phyloP scores from a whole-genome alignment of 495 filamentous ascomycete genomes.

The Hypoxylon intermedium region DNA sequence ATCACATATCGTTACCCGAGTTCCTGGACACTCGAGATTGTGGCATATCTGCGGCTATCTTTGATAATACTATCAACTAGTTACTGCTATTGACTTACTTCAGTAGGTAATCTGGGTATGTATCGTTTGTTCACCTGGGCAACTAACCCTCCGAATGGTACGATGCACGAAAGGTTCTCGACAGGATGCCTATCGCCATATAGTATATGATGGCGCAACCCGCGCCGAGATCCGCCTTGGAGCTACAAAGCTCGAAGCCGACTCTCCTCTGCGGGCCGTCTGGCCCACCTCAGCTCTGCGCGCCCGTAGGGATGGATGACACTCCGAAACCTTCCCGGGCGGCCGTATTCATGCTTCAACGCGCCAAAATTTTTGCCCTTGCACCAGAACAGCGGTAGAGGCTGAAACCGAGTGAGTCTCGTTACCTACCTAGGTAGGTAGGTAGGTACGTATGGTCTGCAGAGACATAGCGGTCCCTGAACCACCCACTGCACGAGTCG shows the following conservation, averaged over 20 bases:
- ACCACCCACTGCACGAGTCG: conserved; percentile 13
- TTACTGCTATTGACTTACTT: conserved; percentile 3
- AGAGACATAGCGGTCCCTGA: too few relatives aligned
- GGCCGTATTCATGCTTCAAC: conserved; percentile 8
- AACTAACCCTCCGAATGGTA: not conserved
- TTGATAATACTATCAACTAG: not conserved
- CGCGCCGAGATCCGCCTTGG: conserved; percentile 31
- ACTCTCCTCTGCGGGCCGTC: conserved; percentile 36
- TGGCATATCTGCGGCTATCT: conserved; percentile 13
- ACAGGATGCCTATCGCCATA: not conserved
- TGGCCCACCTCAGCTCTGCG: conserved; percentile 29
- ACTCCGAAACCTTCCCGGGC: conserved; percentile 2
- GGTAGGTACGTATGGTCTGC: too few relatives aligned
- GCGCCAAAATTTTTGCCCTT: not conserved
- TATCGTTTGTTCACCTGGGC: not conserved
- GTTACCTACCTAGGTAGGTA: not conserved
- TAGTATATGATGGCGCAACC: conserved; percentile 22
- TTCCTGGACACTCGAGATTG: conserved; percentile 26
- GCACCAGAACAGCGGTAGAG: not conserved
- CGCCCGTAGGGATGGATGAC: not conserved
- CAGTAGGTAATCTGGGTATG: not conserved
- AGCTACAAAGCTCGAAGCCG: conserved; percentile 16
- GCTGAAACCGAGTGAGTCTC: conserved; percentile 2
- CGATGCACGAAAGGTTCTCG: not conserved
- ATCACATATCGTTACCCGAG: conserved; percentile 30